phyloP scores from a whole-genome alignment of 2,329 filamentous ascomycete genomes.

The Apiospora sp. region DNA sequence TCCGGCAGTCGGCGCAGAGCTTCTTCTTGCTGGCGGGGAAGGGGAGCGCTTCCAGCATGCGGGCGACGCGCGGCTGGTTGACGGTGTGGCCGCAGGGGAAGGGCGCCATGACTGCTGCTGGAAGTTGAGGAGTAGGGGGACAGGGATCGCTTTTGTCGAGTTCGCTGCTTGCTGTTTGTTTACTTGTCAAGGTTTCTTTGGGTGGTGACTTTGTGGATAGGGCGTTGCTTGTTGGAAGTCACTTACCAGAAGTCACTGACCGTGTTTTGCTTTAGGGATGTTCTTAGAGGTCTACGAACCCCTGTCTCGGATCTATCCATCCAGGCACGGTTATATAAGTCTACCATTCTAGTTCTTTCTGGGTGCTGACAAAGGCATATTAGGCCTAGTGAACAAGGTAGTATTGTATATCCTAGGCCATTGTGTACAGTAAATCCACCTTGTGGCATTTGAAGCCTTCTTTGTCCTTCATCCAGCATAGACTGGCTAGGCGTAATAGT shows the following conservation, averaged over 20 bases:
- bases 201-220: neutral
- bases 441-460: neutral
- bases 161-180: neutral
- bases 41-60: constrained; percentile 5
- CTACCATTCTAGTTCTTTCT: neutral
- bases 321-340: neutral
- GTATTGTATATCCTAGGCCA: constrained; percentile 10
- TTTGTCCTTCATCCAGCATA: neutral
- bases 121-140: neutral
- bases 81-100: constrained; percentile 3
- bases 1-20: constrained; percentile 26
- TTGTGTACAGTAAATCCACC: constrained; percentile 1
- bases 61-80: constrained; percentile 18
- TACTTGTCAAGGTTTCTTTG: neutral
- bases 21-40: constrained; percentile 24
- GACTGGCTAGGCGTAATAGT: neutral
- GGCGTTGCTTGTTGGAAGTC: neutral
- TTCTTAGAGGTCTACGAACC: neutral
- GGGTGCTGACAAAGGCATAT: neutral
- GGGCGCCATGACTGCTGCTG: constrained; percentile 6
- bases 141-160: neutral
- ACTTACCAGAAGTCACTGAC: neutral
- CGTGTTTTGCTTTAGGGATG: neutral
- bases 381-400: neutral
- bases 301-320: neutral